phyloP scores from a whole-genome alignment of 371 early-diverging fungal species.

The Apophysomyces variabilis region DNA sequence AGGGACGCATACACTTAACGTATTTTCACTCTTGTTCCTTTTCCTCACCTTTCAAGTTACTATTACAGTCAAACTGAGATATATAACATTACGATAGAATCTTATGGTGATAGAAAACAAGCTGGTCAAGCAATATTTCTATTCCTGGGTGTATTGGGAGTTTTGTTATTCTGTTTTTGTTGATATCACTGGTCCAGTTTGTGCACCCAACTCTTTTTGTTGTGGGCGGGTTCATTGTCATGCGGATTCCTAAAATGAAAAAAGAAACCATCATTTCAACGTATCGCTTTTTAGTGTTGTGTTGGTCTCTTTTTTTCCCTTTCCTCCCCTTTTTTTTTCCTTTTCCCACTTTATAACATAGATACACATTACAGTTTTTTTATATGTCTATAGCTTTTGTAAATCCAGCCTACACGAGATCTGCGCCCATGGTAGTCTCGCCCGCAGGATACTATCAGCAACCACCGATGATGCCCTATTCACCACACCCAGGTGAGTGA shows the following conservation, averaged over 20 bases:
- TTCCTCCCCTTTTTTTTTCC: not conserved
- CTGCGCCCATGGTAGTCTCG: slow-evolving; percentile 4
- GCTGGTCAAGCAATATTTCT: no score
- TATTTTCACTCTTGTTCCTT: no score
- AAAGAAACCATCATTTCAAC: not conserved
- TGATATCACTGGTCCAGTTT: not conserved
- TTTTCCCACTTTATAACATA: no score
- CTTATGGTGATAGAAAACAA: no score
- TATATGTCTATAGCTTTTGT: slow-evolving; percentile 1
- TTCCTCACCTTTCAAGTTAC: no score
- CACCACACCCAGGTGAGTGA: slow-evolving; percentile 3
- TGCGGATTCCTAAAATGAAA: not conserved
- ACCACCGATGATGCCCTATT: not conserved
- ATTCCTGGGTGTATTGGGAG: no score
- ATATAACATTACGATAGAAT: no score
- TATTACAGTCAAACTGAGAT: no score
- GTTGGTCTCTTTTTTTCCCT: not conserved
- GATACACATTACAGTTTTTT: not conserved
- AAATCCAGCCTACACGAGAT: not conserved
- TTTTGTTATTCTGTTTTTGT: no score
- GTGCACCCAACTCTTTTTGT: not conserved
- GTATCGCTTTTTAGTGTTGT: not conserved
- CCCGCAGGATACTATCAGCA: slow-evolving; percentile 3
- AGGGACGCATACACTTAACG: no score
- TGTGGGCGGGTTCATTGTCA: not conserved